These are phyloP conservation scores for Mytilinidion resinicola DNA, from an alignment of 495 filamentous ascomycete genomes.

Conservation along the genomic window DNA sequence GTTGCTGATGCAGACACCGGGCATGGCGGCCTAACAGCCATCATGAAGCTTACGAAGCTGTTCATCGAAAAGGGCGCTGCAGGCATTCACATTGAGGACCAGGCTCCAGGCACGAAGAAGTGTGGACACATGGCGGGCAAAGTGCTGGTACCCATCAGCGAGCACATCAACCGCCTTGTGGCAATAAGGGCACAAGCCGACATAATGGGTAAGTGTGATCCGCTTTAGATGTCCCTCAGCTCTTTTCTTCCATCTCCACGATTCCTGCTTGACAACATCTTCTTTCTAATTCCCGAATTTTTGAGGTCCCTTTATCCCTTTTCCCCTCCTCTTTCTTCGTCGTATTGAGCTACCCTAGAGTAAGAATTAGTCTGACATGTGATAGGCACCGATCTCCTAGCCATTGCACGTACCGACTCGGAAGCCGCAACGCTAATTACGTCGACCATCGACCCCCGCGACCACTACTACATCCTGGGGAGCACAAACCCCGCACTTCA, in stretches of 20 bases:
- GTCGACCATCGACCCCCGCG: conserved; percentile 87
- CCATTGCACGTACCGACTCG: conserved; percentile 90
- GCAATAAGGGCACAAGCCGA: conserved; percentile 96
- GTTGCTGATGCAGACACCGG: conserved; percentile 97
- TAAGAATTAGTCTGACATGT: too few relatives aligned
- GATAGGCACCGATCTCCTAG: conserved; percentile 70
- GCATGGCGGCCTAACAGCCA: conserved; percentile 90
- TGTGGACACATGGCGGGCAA: conserved; percentile 99
- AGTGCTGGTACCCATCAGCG: conserved; percentile 91
- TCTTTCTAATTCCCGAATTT: too few relatives aligned
- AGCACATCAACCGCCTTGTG: conserved; percentile 97
- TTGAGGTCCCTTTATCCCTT: too few relatives aligned
- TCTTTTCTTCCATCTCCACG: too few relatives aligned
- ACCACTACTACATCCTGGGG: conserved; percentile 90
- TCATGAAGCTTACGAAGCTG: conserved; percentile 98
- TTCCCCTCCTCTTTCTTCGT: background rate
- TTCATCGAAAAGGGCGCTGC: conserved; percentile 96
- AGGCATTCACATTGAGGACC: conserved; percentile 97
- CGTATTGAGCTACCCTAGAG: too few relatives aligned
- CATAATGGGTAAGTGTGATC: conserved; percentile 70
- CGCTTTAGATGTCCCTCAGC: too few relatives aligned
- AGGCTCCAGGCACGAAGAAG: conserved; percentile 98
- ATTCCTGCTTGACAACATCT: too few relatives aligned
- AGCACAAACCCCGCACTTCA: conserved; percentile 77
- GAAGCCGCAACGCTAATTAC: conserved; percentile 97